phyloP scores from a whole-genome alignment of 768 basidiomycete species.

The Pisolithus orientalis region DNA sequence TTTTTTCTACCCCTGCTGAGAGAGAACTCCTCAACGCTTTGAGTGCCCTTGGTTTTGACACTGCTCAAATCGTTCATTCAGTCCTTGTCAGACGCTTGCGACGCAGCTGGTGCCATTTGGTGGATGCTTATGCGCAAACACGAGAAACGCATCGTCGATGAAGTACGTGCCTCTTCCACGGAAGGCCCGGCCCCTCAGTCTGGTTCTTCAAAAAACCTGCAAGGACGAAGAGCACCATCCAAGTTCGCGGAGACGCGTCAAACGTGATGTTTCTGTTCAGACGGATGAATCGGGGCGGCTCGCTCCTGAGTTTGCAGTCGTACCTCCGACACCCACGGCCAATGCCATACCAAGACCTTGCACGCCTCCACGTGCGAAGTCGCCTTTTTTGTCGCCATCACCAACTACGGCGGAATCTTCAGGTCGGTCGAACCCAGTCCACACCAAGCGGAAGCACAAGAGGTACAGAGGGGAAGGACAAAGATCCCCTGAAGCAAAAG shows the following conservation, averaged over 20 bases:
- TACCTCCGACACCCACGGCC: slow-evolving; percentile 72
- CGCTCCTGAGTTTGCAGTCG: slow-evolving; percentile 59
- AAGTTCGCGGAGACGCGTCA: slow-evolving; percentile 20
- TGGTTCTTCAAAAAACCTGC: slow-evolving; percentile 25
- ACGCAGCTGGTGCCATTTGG: slow-evolving; percentile 87
- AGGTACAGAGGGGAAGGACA: slow-evolving; percentile 43
- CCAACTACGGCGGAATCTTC: slow-evolving; percentile 45
- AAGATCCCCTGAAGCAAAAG: slow-evolving; percentile 43
- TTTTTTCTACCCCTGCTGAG: slow-evolving; percentile 84
- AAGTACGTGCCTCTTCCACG: slow-evolving; percentile 17
- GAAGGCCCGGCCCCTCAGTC: slow-evolving; percentile 15
- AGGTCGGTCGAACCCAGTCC: slow-evolving; percentile 54
- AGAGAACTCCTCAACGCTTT: slow-evolving; percentile 73
- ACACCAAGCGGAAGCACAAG: slow-evolving; percentile 62
- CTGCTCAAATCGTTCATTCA: slow-evolving; percentile 91
- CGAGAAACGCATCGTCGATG: slow-evolving; percentile 49
- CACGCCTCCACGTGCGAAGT: slow-evolving; percentile 46
- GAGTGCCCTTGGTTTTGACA: slow-evolving; percentile 79
- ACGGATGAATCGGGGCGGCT: slow-evolving; percentile 37
- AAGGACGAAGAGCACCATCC: slow-evolving; percentile 16
- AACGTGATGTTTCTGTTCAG: slow-evolving; percentile 35
- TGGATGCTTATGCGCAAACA: slow-evolving; percentile 90
- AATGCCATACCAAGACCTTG: slow-evolving; percentile 32
- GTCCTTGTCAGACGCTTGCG: slow-evolving; percentile 88
- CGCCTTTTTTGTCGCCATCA: slow-evolving; percentile 55